phyloP scores from a whole-genome alignment of 2,329 filamentous ascomycete genomes.

The Delphinella strobiligena region DNA sequence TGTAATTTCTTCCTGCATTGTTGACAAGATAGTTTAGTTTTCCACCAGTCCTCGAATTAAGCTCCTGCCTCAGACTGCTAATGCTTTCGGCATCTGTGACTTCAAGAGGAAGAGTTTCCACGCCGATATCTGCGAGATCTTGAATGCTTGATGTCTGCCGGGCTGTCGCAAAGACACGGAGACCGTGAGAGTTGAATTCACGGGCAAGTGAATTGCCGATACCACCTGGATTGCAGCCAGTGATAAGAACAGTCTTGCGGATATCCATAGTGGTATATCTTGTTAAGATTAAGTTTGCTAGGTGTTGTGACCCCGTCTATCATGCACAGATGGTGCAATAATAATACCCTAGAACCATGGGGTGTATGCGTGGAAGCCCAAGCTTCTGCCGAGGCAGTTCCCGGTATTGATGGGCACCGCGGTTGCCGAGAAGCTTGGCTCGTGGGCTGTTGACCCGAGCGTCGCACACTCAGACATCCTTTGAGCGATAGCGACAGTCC shows the following conservation, averaged over 20 bases:
- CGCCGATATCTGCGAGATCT: constrained; percentile 36
- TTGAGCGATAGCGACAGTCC: too few species aligned
- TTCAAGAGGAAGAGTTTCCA: constrained; percentile 43
- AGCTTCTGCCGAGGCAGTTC: too few species aligned
- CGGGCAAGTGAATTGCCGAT: constrained; percentile 48
- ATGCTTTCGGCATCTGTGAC: constrained; percentile 41
- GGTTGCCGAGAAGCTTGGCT: too few species aligned
- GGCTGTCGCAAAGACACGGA: constrained; percentile 47
- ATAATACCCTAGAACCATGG: too few species aligned
- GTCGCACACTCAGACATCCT: too few species aligned
- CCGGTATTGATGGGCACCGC: too few species aligned
- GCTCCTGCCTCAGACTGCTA: constrained; percentile 31
- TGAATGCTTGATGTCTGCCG: constrained; percentile 37
- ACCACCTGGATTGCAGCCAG: constrained; percentile 38
- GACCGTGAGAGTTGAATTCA: constrained; percentile 42
- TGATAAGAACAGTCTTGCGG: constrained; percentile 21
- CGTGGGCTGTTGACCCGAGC: too few species aligned
- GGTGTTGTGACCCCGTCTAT: too few species aligned
- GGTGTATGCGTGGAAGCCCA: too few species aligned
- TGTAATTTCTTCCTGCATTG: constrained; percentile 46
- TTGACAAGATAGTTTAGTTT: constrained; percentile 47
- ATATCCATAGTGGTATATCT: not conserved
- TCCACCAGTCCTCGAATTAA: constrained; percentile 35
- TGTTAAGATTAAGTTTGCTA: too few species aligned
- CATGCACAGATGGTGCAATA: too few species aligned